Percentiles rank a stretch among this genome's conserved stretches.
Evolutionary conservation across 2,329 filamentous ascomycete genomes (phyloP).

Genomic region (Alternaria metachromatica): DNA sequence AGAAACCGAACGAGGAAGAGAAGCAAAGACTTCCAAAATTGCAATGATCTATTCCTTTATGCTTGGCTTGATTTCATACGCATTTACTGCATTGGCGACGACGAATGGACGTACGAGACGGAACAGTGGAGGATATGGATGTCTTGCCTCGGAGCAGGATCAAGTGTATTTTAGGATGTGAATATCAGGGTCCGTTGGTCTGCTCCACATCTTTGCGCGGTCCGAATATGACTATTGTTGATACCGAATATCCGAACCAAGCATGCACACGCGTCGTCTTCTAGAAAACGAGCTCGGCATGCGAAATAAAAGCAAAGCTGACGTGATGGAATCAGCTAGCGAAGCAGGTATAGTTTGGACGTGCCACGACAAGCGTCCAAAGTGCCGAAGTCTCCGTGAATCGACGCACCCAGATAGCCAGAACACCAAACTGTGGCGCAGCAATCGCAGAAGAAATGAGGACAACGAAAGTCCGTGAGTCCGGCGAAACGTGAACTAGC

Average conservation of each 20-base stretch:
- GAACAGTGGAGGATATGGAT: not conserved
- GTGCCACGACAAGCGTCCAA: not conserved
- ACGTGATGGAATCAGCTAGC: not conserved
- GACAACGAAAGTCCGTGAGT: not conserved
- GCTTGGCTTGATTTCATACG: slow-evolving; percentile 7
- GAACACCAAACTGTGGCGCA: slow-evolving; percentile 1
- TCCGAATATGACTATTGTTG: not conserved
- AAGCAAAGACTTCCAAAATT: slow-evolving; percentile 11
- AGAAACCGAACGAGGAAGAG: slow-evolving; percentile 5
- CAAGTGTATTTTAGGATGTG: slow-evolving; percentile 13
- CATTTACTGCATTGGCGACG: slow-evolving; percentile 9
- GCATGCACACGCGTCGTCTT: not conserved
- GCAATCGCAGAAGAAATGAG: not conserved
- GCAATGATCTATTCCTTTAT: slow-evolving; percentile 16
- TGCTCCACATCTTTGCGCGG: not conserved
- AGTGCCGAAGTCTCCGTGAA: not conserved
- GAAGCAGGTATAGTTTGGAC: not conserved
- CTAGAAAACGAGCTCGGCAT: not conserved
- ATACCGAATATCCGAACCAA: not conserved
- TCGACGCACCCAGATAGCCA: not conserved
- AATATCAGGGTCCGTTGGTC: slow-evolving; percentile 4
- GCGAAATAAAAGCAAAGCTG: not conserved
- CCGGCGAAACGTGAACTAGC: not conserved
- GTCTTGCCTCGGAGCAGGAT: not conserved
- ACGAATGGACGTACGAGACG: not conserved